Evolutionary conservation across 2,329 filamentous ascomycete species (phyloP), one percentile per base, ranked within the genome.

Genomic region (Exophiala sp.): DNA sequence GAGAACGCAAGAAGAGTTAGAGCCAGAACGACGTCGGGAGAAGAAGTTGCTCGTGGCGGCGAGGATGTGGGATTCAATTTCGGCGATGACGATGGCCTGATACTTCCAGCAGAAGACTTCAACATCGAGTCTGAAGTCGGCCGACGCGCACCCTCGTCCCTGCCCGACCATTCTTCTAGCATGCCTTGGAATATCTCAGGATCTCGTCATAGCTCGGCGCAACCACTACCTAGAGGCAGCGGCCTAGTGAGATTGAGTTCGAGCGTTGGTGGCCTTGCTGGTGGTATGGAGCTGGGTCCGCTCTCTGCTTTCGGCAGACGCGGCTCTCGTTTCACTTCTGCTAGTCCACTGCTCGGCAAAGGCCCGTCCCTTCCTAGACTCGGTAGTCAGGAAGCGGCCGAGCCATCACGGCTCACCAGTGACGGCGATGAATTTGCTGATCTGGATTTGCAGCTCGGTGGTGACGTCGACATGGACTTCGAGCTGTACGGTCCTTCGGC

Each of bases 181-280:
- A 81, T 86, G 74, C 83, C 83, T 9, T 86, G 83, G 83, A 86
- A 86, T 56, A 68, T 77, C 38, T 78, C 6, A 73, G 80, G 78
- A 45, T 81, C 79, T 38, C 72, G 69, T 21, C 68, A 71, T 19
- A 73, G 68, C 10, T 68, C 65, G 29, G 58, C 62, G 19, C 64
- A 63, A 23, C 64, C 66, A 11, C 52, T 65, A 24, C 64, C 66
- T 38, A 71, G 67, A 47, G 57, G 65, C 1, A 22, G 50, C 23
- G 23, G 30, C 30, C 30, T 48, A 27, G 64, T 66, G 37, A 70
- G 65, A 7, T 59, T 68, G 48, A 58, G 63, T 24, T 64, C 66
- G 21, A 69, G 67, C 41, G 59, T 58, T 3, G 66, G 64, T 27
- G 60, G 68, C 11, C 47, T 63, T 11, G 59, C 58, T 14, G 56